phyloP scores from a whole-genome alignment of 1,284 basidiomycete species.

The Moesziomyces globuligerus region DNA sequence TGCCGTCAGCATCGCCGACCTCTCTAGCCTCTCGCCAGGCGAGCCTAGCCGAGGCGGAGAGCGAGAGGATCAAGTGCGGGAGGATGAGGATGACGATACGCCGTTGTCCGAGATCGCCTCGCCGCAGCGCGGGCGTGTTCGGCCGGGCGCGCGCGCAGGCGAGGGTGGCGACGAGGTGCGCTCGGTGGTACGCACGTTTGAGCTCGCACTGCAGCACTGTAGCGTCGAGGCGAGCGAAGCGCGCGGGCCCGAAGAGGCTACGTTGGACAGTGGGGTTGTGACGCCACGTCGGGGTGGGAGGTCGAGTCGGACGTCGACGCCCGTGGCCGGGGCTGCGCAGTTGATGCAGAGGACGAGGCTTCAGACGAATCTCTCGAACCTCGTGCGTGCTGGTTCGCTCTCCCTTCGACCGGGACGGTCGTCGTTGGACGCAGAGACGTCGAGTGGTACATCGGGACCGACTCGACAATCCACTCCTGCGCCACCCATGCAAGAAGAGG shows the following conservation, averaged over 20 bases:
- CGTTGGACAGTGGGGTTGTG: no score
- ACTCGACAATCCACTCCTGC: neutral
- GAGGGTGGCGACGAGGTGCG: neutral
- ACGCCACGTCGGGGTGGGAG: conserved; percentile 13
- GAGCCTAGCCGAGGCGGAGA: neutral
- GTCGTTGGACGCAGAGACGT: neutral
- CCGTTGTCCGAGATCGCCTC: conserved; percentile 32
- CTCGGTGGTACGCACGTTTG: conserved; percentile 1
- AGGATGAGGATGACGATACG: conserved; percentile 38
- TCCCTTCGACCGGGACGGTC: neutral
- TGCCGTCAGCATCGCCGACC: conserved; percentile 1
- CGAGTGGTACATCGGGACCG: neutral
- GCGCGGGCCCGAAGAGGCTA: neutral
- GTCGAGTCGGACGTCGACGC: conserved; percentile 9
- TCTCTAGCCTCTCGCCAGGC: neutral
- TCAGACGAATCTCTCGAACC: conserved; percentile 25
- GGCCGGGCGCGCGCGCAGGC: no score
- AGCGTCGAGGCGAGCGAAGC: conserved; percentile 4
- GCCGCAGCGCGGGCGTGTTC: no score
- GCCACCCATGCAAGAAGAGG: neutral
- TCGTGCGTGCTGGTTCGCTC: conserved; percentile 19
- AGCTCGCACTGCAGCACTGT: conserved; percentile 26
- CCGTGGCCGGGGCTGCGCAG: neutral
- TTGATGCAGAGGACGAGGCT: conserved; percentile 11
- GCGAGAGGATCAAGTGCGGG: neutral